Percentiles rank a stretch among this genome's conserved stretches.
These are phyloP conservation scores for Euryodendron excelsum DNA, from an alignment of 148 eudicot species.

Conservation along the genomic window DNA sequence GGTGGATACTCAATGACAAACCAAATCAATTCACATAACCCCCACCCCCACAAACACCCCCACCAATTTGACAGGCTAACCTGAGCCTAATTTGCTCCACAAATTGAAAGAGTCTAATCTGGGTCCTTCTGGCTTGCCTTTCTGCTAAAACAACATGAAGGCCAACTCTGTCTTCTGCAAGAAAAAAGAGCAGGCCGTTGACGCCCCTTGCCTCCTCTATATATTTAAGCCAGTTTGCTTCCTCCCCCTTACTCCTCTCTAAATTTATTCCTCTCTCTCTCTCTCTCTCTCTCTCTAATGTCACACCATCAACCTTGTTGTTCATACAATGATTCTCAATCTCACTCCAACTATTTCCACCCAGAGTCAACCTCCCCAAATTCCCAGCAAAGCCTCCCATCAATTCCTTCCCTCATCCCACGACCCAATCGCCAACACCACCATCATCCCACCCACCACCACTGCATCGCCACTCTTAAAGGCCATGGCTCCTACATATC, in stretches of 20 bases:
- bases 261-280: neutral
- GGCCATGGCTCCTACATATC: conserved; percentile 64
- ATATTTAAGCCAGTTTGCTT: conserved; percentile 4
- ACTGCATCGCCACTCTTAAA: conserved; percentile 61
- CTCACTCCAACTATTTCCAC: conserved; percentile 12
- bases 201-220: conserved; percentile 6
- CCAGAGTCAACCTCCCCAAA: conserved; percentile 19
- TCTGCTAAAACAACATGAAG: neutral
- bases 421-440: conserved; percentile 22
- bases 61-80: no score
- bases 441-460: conserved; percentile 34
- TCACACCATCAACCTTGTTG: conserved; percentile 1
- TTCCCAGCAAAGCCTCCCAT: conserved; percentile 40
- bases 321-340: conserved; percentile 9
- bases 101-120: conserved; percentile 5
- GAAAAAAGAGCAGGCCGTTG: neutral
- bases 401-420: conserved; percentile 33
- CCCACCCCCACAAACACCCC: no score
- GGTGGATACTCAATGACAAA: no score
- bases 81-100: no score
- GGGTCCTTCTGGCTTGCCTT: conserved; percentile 14
- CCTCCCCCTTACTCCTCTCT: neutral
- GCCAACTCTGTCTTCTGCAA: conserved; percentile 7
- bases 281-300: conserved; percentile 20
- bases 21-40: conserved; percentile 14